These are phyloP conservation scores for Metschnikowia hibisci DNA, from an alignment of 805 yeast species.

Conservation along the genomic window DNA sequence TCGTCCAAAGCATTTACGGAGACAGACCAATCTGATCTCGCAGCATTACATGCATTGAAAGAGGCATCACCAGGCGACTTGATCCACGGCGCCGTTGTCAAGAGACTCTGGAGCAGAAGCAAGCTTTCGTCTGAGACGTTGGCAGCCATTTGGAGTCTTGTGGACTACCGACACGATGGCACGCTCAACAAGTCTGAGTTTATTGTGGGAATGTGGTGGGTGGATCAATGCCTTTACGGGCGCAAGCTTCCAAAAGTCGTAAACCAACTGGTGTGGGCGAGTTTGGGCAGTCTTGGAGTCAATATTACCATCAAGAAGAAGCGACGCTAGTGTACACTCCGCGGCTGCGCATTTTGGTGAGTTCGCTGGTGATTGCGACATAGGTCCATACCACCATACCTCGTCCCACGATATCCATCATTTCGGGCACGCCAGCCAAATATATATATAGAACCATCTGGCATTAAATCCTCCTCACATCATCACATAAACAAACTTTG, in stretches of 20 bases:
- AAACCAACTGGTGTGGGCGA: conserved; percentile 72
- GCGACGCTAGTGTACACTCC: conserved; percentile 12
- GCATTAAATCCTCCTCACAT: no score
- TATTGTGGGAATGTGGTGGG: conserved; percentile 95
- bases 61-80: conserved; percentile 27
- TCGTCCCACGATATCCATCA: neutral
- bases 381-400: neutral
- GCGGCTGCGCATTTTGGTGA: neutral
- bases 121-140: conserved; percentile 58
- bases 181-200: conserved; percentile 77
- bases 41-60: conserved; percentile 29
- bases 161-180: conserved; percentile 66
- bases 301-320: conserved; percentile 37
- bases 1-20: conserved; percentile 27
- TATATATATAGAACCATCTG: neutral
- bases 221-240: conserved; percentile 94
- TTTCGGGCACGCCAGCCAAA: neutral
- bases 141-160: conserved; percentile 65
- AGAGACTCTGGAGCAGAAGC: conserved; percentile 78
- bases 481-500: no score
- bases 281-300: conserved; percentile 53
- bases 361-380: conserved; percentile 4
- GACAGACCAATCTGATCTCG: conserved; percentile 22
- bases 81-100: conserved; percentile 62
- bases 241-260: conserved; percentile 76